Evolutionary conservation across 1,139 yeast species (phyloP), one percentile per base, ranked within the genome.

Genomic region (Yamadazyma pseudoaaseri): DNA sequence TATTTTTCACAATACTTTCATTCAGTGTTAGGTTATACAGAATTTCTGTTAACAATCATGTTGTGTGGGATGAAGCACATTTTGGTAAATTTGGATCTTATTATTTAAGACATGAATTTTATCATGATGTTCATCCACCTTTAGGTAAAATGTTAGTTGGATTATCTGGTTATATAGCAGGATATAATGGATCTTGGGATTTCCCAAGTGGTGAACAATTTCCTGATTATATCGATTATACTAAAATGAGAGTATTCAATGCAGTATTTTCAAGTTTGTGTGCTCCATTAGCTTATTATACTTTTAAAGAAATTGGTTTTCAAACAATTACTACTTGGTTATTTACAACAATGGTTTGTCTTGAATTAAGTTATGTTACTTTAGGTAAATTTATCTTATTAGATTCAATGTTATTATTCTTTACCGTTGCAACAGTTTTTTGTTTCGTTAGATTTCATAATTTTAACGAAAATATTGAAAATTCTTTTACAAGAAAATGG

Each of bases 61-160:
- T 76, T 38, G 81, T 76, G 22, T 76, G 81, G 82, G 98, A 76
- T 52, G 82, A 76, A 56, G 82, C 82, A 35, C 82, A 76, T 68
- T 90, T 90, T 58, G 97, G 97, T 42, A 89, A 87, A 59, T 90
- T 90, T 57, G 97, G 97, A 35, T 86, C 96, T 10, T 86, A 86
- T 60, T 90, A 90, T 65, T 69, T 90, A 47, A 81, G 90, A 68
- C 95, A 86, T 55, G 95, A 89, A 52, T 90, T 89, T 58, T 90
- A 90, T 61, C 96, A 89, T 57, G 99, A 92, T 64, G 98, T 92
- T 39, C 99, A 92, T 60, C 99, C 99, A 34, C 98, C 98, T 2
- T 75, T 94, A 51, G 98, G 97, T 24, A 94, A 94, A 62, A 89
- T 94, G 96, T 73, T 94, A 43, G 90, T 90, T 44, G 99, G 97